Percentiles rank a stretch among this genome's conserved stretches.
Conservation (phyloP, 805 yeast species). For the Candida boidinii region DNA sequence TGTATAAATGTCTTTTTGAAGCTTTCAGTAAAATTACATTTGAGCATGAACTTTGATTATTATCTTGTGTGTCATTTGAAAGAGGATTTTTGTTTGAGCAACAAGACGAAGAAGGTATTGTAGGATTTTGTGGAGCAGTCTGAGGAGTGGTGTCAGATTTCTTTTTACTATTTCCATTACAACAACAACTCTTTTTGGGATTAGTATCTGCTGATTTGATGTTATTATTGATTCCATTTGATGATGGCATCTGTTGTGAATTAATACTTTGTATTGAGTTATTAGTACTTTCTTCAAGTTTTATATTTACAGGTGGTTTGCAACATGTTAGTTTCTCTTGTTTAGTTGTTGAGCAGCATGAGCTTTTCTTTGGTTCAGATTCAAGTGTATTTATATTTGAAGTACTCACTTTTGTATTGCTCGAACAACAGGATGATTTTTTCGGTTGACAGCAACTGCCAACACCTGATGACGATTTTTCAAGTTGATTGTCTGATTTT, state of each 20-base stretch:
- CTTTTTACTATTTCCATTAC: too few relatives aligned
- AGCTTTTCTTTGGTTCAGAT: too few relatives aligned
- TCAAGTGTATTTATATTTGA: too few relatives aligned
- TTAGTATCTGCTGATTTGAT: conserved; percentile 1
- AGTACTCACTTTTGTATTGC: too few relatives aligned
- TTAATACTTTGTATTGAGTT: too few relatives aligned
- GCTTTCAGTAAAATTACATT: conserved; percentile 24
- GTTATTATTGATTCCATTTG: conserved; percentile 1
- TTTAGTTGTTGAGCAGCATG: too few relatives aligned
- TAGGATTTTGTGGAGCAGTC: background rate
- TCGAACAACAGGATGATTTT: conserved; percentile 4
- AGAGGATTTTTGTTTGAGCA: conserved; percentile 1
- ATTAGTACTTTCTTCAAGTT: too few relatives aligned
- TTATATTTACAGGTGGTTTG: too few relatives aligned
- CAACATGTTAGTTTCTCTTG: too few relatives aligned
- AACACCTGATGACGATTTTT: too few relatives aligned
- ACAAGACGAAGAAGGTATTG: background rate
- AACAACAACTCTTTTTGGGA: background rate
- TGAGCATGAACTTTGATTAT: background rate
- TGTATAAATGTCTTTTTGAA: conserved; percentile 25
- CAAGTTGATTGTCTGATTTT: too few relatives aligned
- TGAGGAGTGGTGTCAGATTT: background rate
- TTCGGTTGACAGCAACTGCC: too few relatives aligned
- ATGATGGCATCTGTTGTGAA: background rate
- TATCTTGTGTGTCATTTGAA: background rate